Conservation (phyloP, 768 basidiomycete species). For the Pilatotrama ljubarskyi region DNA sequence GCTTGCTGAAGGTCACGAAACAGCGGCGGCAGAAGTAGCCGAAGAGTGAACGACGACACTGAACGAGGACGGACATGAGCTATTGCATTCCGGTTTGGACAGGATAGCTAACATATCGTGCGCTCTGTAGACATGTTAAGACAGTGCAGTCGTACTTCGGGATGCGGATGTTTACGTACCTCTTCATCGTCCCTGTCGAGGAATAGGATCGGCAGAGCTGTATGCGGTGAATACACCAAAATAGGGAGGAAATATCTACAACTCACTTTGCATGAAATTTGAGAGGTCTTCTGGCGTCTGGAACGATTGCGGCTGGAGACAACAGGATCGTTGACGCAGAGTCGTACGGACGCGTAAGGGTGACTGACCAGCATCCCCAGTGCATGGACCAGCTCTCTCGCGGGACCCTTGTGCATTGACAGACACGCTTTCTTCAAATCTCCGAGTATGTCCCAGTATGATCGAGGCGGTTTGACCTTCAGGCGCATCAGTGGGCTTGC, state of each 20-base stretch:
- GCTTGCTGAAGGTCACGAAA: constrained; percentile 69
- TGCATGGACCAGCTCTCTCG: neutral
- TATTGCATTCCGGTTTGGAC: neutral
- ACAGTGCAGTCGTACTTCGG: neutral
- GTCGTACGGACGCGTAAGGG: neutral
- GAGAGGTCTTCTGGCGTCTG: constrained; percentile 19
- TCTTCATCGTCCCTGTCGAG: constrained; percentile 59
- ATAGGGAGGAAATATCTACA: neutral
- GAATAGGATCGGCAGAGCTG: constrained; percentile 8
- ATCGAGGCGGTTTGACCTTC: constrained; percentile 65
- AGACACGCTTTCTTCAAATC: constrained; percentile 15
- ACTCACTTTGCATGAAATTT: constrained; percentile 23
- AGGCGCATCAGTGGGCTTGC: neutral
- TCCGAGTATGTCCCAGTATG: constrained; percentile 36
- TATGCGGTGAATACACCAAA: neutral
- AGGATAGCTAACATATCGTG: constrained; percentile 17
- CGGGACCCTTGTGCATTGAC: neutral
- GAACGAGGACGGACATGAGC: neutral
- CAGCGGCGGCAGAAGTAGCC: constrained; percentile 82
- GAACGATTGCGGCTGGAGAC: neutral
- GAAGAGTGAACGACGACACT: constrained; percentile 78
- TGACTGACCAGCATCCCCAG: constrained; percentile 17
- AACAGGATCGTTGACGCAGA: neutral
- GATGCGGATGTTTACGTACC: constrained; percentile 30
- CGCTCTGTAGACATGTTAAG: neutral